Evolutionary conservation across 164 flowering plant species (phyloP).

Genomic region (Vitis rotundifolia): DNA sequence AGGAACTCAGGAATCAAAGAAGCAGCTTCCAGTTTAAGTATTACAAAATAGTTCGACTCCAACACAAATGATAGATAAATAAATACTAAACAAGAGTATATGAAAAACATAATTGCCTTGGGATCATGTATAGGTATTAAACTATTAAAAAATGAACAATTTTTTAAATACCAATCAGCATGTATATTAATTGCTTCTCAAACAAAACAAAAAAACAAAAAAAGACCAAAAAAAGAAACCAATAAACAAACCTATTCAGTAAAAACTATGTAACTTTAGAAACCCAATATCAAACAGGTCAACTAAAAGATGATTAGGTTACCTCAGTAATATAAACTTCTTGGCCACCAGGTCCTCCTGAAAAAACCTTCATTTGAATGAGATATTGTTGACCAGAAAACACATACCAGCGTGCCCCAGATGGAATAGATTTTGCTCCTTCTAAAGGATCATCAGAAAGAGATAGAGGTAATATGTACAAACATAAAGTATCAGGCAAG

Average conservation of each 20-base stretch:
- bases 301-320: background rate
- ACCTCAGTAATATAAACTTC: conserved; percentile 84
- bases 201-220: too few relatives aligned
- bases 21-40: too few relatives aligned
- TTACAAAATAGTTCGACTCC: too few relatives aligned
- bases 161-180: too few relatives aligned
- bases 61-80: background rate
- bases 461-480: conserved; percentile 64
- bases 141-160: too few relatives aligned
- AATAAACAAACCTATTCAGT: background rate
- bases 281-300: background rate
- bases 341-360: conserved; percentile 52
- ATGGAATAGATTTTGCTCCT: conserved; percentile 45
- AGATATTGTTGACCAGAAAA: conserved; percentile 69
- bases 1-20: too few relatives aligned
- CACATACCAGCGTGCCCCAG: conserved; percentile 63
- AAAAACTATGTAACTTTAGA: background rate
- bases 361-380: conserved; percentile 65
- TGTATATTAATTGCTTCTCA: too few relatives aligned
- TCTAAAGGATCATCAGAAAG: conserved; percentile 54
- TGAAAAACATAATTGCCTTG: background rate
- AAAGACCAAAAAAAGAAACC: too few relatives aligned
- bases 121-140: background rate
- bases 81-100: background rate
- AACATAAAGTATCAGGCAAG: conserved; percentile 56